Conservation (phyloP, 2,329 filamentous ascomycete species). For the Madurella mycetomatis region DNA sequence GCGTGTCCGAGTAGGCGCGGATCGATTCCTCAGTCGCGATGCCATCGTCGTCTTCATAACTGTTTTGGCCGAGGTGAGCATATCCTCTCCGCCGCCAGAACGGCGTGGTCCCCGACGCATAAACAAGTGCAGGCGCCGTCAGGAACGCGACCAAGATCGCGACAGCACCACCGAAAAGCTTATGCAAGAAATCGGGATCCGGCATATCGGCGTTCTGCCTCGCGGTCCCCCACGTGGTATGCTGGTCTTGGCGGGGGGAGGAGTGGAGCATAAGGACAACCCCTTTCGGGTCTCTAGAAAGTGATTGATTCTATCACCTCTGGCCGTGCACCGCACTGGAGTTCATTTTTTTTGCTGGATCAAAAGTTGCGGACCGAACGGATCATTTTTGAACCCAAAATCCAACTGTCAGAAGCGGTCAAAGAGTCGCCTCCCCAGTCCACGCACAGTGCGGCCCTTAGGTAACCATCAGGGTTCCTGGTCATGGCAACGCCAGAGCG, state of each 20-base stretch:
- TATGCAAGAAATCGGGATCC: slow-evolving; percentile 10
- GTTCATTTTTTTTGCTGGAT: background rate
- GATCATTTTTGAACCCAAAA: background rate
- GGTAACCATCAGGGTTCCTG: no score
- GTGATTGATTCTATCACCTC: slow-evolving; percentile 1
- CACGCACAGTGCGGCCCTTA: background rate
- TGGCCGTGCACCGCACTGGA: slow-evolving; percentile 9
- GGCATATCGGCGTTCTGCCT: slow-evolving; percentile 7
- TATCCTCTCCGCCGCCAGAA: slow-evolving; percentile 17
- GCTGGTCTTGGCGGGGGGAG: background rate
- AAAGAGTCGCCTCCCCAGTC: background rate
- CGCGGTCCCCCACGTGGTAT: background rate
- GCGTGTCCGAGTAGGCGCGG: slow-evolving; percentile 29
- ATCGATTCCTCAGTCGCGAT: slow-evolving; percentile 32
- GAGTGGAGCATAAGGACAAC: background rate
- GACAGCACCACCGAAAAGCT: slow-evolving; percentile 5
- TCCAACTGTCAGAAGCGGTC: background rate
- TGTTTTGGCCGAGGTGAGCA: slow-evolving; percentile 15
- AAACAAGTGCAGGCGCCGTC: slow-evolving; percentile 13
- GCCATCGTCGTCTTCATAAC: slow-evolving; percentile 31
- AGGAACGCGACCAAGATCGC: slow-evolving; percentile 12
- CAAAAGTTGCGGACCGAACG: background rate
- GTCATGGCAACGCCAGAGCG: no score
- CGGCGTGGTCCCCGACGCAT: background rate
- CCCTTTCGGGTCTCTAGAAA: slow-evolving; percentile 1